Evolutionary conservation across 2,329 filamentous ascomycete species (phyloP), one percentile per base, ranked within the genome.

Genomic region (Aspergillus nomiae): DNA sequence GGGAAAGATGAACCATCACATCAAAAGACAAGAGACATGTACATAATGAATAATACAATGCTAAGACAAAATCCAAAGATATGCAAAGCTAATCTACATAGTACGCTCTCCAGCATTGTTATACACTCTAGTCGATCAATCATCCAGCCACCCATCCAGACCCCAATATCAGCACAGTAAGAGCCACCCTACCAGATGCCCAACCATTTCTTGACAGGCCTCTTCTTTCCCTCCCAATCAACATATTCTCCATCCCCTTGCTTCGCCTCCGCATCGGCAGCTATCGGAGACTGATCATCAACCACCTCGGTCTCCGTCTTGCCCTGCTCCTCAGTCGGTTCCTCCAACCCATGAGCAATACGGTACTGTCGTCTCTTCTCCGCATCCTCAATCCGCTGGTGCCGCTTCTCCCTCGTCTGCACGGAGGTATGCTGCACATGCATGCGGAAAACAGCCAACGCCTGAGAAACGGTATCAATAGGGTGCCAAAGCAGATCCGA

Each of bases 281-380:
- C 76, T 77, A 80, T 70, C 69, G 72, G 70, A 65, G 73, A 74
- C 64, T 79, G 79, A 53, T 76, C 75, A 70, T 80, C 75, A 32
- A 68, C 73, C 3, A 72, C 71, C 53, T 71, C 70, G 30, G 53
- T 66, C 34, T 68, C 70, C 60, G 70, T 69, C 66, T 81, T 80
- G 16, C 74, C 71, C 60, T 78, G 73, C 57, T 59, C 56, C 41
- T 73, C 73, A 58, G 72, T 75, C 63, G 71, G 74, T 69, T 81
- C 82, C 76, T 93, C 90, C 73, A 96, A 77, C 11, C 92, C 93
- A 82, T 97, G 92, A 64, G 90, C 92, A 78, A 92, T 89, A 72
- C 94, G 88, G 80, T 92, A 99, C 77, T 91, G 89, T 65, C 87
- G 87, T 71, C 94, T 86, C 87, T 97, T 97, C 77, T 90, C 86